A percentile compares a stretch with the other conserved stretches of the same genome.
These are phyloP conservation scores for Ulmus americana DNA, from an alignment of 331 rosid species.

Conservation along the genomic window DNA sequence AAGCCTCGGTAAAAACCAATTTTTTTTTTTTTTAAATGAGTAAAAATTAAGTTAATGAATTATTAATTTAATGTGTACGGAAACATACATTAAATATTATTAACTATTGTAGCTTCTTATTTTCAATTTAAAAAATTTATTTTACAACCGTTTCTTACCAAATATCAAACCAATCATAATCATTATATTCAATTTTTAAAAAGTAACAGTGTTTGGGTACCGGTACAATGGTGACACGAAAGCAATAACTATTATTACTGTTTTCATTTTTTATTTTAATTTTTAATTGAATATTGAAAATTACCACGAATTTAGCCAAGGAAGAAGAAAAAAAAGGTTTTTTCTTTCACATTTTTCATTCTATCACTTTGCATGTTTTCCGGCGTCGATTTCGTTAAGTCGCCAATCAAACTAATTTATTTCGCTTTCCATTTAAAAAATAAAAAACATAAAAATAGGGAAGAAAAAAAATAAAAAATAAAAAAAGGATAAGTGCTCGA, in stretches of 20 bases:
- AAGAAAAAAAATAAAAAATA: not conserved
- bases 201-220: not conserved
- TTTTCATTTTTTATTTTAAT: no score
- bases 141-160: not conserved
- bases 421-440: not conserved
- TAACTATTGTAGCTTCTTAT: no score
- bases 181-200: not conserved
- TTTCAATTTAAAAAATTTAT: not conserved
- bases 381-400: conserved; percentile 10
- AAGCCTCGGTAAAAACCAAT: no score
- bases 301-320: no score
- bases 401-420: not conserved
- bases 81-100: no score
- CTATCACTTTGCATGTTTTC: not conserved
- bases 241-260: no score
- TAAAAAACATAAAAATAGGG: not conserved
- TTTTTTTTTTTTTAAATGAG: no score
- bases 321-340: not conserved
- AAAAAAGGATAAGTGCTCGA: not conserved
- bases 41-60: no score
- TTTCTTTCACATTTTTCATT: not conserved
- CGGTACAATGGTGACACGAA: not conserved
- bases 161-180: not conserved
- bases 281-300: no score
- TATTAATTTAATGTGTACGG: no score